Evolutionary conservation across 2,329 filamentous ascomycete genomes (phyloP).

Genomic region (Talaromyces sp.): DNA sequence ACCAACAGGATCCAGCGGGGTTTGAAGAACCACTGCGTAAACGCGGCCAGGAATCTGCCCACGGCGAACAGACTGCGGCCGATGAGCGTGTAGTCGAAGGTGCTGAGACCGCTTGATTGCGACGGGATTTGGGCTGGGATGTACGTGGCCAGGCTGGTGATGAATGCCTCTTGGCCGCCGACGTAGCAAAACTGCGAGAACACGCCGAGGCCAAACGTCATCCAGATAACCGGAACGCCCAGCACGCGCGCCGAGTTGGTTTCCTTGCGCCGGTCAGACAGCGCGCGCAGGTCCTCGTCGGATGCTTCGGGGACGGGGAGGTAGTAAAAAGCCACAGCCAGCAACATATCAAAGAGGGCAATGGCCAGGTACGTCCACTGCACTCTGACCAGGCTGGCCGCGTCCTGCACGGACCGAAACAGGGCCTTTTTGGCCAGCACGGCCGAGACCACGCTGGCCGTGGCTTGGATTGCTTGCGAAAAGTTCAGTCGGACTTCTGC

Average conservation of each 20-base stretch:
- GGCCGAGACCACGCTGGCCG: constrained; percentile 56
- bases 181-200: constrained; percentile 57
- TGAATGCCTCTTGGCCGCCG: constrained; percentile 54
- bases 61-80: constrained; percentile 55
- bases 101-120: constrained; percentile 10
- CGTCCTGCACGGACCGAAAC: constrained; percentile 46
- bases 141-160: constrained; percentile 44
- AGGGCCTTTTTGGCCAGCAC: constrained; percentile 55
- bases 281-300: constrained; percentile 54
- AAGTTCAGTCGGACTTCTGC: constrained; percentile 57
- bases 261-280: constrained; percentile 47
- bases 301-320: constrained; percentile 58
- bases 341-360: constrained; percentile 53
- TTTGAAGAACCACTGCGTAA: constrained; percentile 49
- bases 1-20: constrained; percentile 53
- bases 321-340: constrained; percentile 58
- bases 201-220: constrained; percentile 51
- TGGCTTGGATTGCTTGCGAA: constrained; percentile 57
- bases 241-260: constrained; percentile 43
- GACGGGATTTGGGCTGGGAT: constrained; percentile 34
- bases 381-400: constrained; percentile 52
- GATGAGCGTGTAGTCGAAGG: constrained; percentile 47
- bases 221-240: constrained; percentile 48
- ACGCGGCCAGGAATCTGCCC: constrained; percentile 53
- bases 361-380: constrained; percentile 64